Conservation (phyloP, 1,139 yeast species). For the Lipomyces yarrowii region DNA sequence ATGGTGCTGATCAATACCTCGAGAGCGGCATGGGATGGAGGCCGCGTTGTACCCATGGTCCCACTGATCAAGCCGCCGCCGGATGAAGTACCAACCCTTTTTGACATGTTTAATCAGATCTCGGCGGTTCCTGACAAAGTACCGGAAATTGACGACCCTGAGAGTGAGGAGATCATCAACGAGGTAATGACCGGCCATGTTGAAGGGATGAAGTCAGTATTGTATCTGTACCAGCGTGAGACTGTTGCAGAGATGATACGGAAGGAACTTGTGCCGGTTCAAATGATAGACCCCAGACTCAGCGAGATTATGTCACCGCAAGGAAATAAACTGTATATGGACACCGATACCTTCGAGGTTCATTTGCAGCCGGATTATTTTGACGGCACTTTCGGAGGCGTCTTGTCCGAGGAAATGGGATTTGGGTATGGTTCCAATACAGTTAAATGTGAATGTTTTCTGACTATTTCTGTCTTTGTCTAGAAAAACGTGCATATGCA, state of each 20-base stretch:
- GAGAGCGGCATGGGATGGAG: slow-evolving; percentile 37
- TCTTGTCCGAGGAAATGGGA: slow-evolving; percentile 78
- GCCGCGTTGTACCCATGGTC: background rate
- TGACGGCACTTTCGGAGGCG: slow-evolving; percentile 64
- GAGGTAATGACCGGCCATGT: slow-evolving; percentile 42
- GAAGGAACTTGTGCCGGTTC: slow-evolving; percentile 49
- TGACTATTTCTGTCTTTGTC: background rate
- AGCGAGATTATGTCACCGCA: slow-evolving; percentile 39
- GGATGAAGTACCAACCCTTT: slow-evolving; percentile 34
- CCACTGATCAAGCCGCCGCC: slow-evolving; percentile 16
- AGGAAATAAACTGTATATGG: slow-evolving; percentile 17
- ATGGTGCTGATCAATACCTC: slow-evolving; percentile 49
- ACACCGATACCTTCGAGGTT: slow-evolving; percentile 36
- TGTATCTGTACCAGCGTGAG: slow-evolving; percentile 61
- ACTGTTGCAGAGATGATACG: slow-evolving; percentile 63
- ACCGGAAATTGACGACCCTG: slow-evolving; percentile 36
- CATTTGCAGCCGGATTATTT: slow-evolving; percentile 37
- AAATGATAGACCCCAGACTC: slow-evolving; percentile 51
- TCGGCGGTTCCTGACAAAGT: slow-evolving; percentile 45
- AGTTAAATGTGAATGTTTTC: background rate
- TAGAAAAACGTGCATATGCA: slow-evolving; percentile 65
- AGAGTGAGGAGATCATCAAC: slow-evolving; percentile 28
- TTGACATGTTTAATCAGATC: slow-evolving; percentile 47
- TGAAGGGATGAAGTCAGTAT: slow-evolving; percentile 53
- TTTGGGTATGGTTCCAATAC: slow-evolving; percentile 42